Percentiles rank a stretch among this genome's conserved stretches.
phyloP scores from a whole-genome alignment of 768 basidiomycete genomes.

The Leucogyrophana mollusca region DNA sequence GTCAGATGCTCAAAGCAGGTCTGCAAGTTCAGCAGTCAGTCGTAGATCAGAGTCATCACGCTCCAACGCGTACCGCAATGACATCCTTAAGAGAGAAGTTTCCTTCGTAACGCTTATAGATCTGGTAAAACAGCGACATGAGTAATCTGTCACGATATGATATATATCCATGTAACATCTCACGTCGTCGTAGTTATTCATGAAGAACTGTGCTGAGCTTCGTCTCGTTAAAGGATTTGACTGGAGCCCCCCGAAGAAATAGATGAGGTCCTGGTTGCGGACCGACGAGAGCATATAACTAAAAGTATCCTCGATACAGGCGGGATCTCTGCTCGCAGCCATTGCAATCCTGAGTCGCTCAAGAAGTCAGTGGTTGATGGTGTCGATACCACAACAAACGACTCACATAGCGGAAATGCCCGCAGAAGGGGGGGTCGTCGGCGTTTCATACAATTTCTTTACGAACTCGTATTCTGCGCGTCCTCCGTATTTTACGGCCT shows the following conservation, averaged over 20 bases:
- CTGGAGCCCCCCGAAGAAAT: constrained; percentile 61
- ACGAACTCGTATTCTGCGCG: constrained; percentile 71
- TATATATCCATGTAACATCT: constrained; percentile 14
- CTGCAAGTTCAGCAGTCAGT: constrained; percentile 25
- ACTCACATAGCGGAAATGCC: constrained; percentile 64
- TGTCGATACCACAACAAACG: not conserved
- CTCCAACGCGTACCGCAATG: constrained; percentile 43
- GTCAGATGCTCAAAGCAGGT: constrained; percentile 48
- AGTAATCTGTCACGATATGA: constrained; percentile 2
- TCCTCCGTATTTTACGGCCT: constrained; percentile 79
- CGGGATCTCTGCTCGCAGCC: constrained; percentile 54
- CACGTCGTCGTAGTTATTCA: constrained; percentile 65
- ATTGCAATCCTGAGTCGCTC: constrained; percentile 55
- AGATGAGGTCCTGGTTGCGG: constrained; percentile 60
- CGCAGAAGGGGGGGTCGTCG: constrained; percentile 71
- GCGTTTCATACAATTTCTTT: constrained; percentile 65
- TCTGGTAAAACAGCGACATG: no score
- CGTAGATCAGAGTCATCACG: not conserved
- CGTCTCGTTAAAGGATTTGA: constrained; percentile 56
- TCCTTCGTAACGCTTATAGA: constrained; percentile 68
- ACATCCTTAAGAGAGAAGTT: constrained; percentile 59
- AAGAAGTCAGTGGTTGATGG: not conserved
- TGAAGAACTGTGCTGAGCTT: constrained; percentile 58
- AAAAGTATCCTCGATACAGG: constrained; percentile 61
- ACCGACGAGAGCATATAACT: constrained; percentile 53